These are phyloP conservation scores for Cnidoscolus chayamansa DNA, from an alignment of 441 rosid species.

Conservation along the genomic window DNA sequence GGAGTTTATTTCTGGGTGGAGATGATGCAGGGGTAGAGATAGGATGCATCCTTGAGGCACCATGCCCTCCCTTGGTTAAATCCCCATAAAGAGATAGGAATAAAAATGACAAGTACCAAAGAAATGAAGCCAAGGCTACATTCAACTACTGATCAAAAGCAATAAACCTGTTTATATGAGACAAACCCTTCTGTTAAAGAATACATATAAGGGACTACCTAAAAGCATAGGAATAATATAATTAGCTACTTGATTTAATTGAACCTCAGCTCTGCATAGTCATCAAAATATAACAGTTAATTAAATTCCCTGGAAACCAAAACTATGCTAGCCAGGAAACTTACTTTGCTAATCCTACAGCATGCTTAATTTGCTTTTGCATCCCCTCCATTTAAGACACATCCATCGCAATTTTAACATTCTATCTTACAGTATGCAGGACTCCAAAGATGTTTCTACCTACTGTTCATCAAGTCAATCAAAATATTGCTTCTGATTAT, in stretches of 20 bases:
- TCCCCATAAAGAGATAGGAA: background rate
- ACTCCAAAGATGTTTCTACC: background rate
- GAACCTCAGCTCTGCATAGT: background rate
- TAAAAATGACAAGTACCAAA: background rate
- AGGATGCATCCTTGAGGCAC: too few species aligned
- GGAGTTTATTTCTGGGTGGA: conserved; percentile 7
- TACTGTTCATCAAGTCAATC: background rate
- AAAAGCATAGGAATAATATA: too few species aligned
- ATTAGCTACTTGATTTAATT: too few species aligned
- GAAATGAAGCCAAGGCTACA: background rate
- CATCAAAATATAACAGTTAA: background rate
- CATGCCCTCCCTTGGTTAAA: background rate
- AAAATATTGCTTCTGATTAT: background rate
- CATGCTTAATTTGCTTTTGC: background rate
- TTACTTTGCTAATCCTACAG: background rate
- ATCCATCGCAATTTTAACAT: background rate
- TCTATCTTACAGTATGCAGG: background rate
- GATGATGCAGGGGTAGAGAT: background rate
- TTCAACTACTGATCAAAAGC: background rate
- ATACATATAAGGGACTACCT: too few species aligned
- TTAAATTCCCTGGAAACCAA: background rate
- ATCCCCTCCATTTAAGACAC: background rate
- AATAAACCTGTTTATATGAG: background rate
- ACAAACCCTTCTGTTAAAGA: background rate
- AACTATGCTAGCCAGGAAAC: background rate